Evolutionary conservation across 129 eudicot species (phyloP), one percentile per base, ranked within the genome.

Genomic region (Escallonia herrerae): DNA sequence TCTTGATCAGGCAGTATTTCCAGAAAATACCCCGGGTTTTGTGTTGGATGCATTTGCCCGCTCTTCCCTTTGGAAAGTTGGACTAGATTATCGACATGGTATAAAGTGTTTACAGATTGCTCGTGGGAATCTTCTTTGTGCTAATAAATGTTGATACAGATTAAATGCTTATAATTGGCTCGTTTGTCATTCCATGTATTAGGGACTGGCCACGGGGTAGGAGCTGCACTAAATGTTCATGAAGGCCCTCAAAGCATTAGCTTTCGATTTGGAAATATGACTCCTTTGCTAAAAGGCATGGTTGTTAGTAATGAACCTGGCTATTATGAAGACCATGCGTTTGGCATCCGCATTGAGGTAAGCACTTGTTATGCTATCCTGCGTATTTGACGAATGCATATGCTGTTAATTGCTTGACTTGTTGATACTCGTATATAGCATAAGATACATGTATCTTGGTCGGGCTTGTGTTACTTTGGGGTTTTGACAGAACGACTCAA

Each of bases 171-270:
- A 46, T 41, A 10, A 63, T 13, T 6, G 7, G 13, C 22, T 63
- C n/a, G 50, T 62, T 22, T 59, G 40, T n/a, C 53, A 44, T 15
- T 53, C 6, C 43, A 50, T 71, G 58, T 22, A 50, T 64, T 56
- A 93, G 98, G 98, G 61, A 93, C 99, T 63, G 99, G 99, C 49
- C 99, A 93, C 80, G 99, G 99, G 37, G 99, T 93, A 41, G 99
- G 99, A 70, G 96, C 99, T 72, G 96, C 96, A 40, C 70, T 93
- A 49, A 93, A 93, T 79, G 99, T 93, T 74, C 99, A 93, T 73
- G 99, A 93, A 79, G 99, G 99, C 63, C 99, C 99, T 47, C 99
- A 93, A 73, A 86, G 96, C 70, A 93, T 93, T 62, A 93, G 99
- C 76, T 93, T 85, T 55, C 79, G 99, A 14, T 89, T 86, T 78